Percentiles rank a stretch among this genome's conserved stretches.
Evolutionary conservation across 2,329 filamentous ascomycete species (phyloP).

Genomic region (Rutstroemia sp.): DNA sequence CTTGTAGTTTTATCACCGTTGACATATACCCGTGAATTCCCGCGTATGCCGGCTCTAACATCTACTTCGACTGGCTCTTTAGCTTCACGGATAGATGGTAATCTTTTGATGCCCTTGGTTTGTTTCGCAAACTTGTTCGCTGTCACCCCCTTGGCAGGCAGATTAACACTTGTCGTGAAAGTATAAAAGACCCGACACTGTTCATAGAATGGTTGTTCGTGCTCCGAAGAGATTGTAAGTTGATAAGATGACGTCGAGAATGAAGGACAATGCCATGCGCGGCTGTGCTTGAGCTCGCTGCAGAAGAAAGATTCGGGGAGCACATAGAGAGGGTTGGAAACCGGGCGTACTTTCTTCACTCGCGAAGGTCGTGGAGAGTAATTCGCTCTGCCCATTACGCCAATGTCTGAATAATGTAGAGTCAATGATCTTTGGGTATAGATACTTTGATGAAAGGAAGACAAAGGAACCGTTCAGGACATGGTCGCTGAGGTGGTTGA

Average conservation of each 20-base stretch:
- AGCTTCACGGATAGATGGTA: background rate
- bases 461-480: too few relatives aligned
- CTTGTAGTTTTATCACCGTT: background rate
- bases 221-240: background rate
- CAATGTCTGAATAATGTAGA: background rate
- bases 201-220: background rate
- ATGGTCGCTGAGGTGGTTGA: too few relatives aligned
- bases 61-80: background rate
- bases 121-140: background rate
- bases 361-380: background rate
- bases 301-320: constrained; percentile 1
- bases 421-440: too few relatives aligned
- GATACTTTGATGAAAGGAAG: too few relatives aligned
- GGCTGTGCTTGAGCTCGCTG: background rate
- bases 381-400: background rate
- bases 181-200: background rate
- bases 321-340: constrained; percentile 4
- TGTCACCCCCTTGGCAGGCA: background rate
- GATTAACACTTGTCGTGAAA: background rate
- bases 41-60: background rate
- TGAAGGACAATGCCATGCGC: background rate
- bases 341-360: constrained; percentile 2
- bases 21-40: background rate
- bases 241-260: background rate
- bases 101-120: background rate